phyloP scores from a whole-genome alignment of 257 asterid species.

The Solanum paucissectum region DNA sequence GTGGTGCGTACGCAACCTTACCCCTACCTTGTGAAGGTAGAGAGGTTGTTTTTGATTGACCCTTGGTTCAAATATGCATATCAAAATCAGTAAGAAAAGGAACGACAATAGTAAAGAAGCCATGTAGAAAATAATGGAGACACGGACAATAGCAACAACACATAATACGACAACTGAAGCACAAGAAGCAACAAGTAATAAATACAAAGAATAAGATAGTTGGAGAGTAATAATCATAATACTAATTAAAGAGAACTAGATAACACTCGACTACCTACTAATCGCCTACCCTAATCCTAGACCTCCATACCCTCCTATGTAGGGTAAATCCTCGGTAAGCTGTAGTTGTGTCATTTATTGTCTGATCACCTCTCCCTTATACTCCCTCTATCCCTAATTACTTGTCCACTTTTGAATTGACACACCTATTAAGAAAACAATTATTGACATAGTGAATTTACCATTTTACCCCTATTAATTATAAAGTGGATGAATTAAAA shows the following conservation, averaged over 20 bases:
- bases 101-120: neutral
- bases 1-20: neutral
- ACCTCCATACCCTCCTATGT: neutral
- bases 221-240: neutral
- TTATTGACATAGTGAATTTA: too few relatives aligned
- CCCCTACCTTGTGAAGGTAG: neutral
- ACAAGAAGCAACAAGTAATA: neutral
- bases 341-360: neutral
- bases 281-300: neutral
- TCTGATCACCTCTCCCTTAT: neutral
- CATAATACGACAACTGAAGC: neutral
- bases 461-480: too few relatives aligned
- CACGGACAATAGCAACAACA: neutral
- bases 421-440: too few relatives aligned
- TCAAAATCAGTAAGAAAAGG: neutral
- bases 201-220: neutral
- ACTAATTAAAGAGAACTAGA: neutral
- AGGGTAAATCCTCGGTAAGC: neutral
- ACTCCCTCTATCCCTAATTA: too few relatives aligned
- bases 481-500: too few relatives aligned
- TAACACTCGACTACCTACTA: neutral
- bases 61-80: neutral
- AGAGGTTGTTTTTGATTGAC: neutral
- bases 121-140: neutral
- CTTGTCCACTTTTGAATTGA: too few relatives aligned